Evolutionary conservation across 2,329 filamentous ascomycete genomes (phyloP), one percentile per base, ranked within the genome.

Genomic region (Trichoderma breve): DNA sequence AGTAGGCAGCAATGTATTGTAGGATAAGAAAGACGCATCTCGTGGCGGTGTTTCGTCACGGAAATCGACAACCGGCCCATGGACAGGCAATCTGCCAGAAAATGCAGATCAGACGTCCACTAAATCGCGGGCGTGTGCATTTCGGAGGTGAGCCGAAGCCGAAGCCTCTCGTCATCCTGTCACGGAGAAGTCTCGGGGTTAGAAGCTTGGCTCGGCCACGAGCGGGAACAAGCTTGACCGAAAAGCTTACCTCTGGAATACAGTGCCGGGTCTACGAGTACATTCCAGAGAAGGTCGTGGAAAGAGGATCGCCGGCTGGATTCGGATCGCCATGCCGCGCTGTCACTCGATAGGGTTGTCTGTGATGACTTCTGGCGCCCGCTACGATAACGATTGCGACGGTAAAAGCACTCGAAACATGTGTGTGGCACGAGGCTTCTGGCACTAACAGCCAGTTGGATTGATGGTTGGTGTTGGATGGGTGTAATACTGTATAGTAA

Each of bases 151-250:
- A 21, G 34, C 18, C 65, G 26, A 30, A 14, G 15, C 43, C 24
- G 34, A 36, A 36, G 34, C 34, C 7, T 18, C n/a, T 53, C 11
- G 47, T 18, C 51, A 51, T 51, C 18, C 8, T 32, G 8, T 18
- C 9, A n/a, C 66, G 66, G 66, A 62, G 57, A 70, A 62, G 66
- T 62, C 66, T 70, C 66, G 66, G 57, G 6, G 28, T 70, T 70
- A 15, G 18, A 58, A 2, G 14, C 51, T 21, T 30, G 53, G 53
- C 53, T 26, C 24, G 47, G 47, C n/a, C 47, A 51, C 26, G 55
- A 30, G 8, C 36, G 24, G 36, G 32, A 39, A 64, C 32, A 26
- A 32, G 26, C 26, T 68, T 68, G 55, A 47, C 53, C 30, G 26
- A 68, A 53, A 53, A 65, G 62, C 62, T 53, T 53, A 65, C 43